Conservation (phyloP, 148 eudicot genomes). For the Cornus florida region DNA sequence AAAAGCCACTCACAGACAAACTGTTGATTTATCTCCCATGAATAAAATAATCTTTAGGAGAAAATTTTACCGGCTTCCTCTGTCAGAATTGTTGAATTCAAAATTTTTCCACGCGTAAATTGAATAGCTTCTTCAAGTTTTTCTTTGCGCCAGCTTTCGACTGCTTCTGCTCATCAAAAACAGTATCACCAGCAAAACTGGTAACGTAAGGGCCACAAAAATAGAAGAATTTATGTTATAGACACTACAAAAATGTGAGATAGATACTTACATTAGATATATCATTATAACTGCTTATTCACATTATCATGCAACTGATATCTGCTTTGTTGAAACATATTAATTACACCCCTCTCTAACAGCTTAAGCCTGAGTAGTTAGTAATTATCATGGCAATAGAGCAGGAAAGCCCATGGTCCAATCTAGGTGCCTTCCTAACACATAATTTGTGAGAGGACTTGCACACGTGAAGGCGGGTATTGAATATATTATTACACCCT, state of each 20-base stretch:
- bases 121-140: slow-evolving; percentile 56
- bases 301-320: neutral
- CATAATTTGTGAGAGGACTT: too few species aligned
- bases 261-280: too few species aligned
- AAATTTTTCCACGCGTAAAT: slow-evolving; percentile 36
- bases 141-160: slow-evolving; percentile 69
- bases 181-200: slow-evolving; percentile 8
- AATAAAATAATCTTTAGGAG: neutral
- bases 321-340: neutral
- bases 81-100: slow-evolving; percentile 37
- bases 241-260: neutral
- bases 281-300: neutral
- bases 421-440: too few species aligned
- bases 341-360: too few species aligned
- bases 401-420: too few species aligned
- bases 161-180: slow-evolving; percentile 52
- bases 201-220: neutral
- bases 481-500: too few species aligned
- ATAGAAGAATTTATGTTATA: slow-evolving; percentile 3
- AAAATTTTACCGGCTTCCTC: slow-evolving; percentile 62
- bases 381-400: too few species aligned
- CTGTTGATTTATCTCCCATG: neutral
- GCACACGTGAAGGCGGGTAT: too few species aligned
- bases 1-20: neutral
- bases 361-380: too few species aligned